These are phyloP conservation scores for Fusarium caatingaense DNA, from an alignment of 2,329 filamentous ascomycete species.

Conservation along the genomic window DNA sequence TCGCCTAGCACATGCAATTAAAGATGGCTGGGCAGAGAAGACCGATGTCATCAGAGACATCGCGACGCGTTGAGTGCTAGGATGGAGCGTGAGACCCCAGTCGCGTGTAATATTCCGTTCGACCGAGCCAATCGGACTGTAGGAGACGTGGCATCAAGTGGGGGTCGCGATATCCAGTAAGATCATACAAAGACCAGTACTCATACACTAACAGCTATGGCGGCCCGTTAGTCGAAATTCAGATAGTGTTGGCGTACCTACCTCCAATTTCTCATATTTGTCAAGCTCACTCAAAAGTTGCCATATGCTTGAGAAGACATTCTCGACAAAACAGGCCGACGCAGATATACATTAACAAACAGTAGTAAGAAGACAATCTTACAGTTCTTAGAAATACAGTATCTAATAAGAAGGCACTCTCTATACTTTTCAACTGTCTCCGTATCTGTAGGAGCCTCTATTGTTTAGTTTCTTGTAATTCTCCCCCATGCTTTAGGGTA, in stretches of 20 bases:
- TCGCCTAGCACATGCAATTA: neutral
- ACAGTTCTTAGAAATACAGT: neutral
- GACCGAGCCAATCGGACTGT: neutral
- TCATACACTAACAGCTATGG: neutral
- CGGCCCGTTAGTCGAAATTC: rapidly evolving
- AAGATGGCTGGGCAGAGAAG: neutral
- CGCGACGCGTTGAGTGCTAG: neutral
- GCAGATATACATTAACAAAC: neutral
- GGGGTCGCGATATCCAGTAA: rapidly evolving
- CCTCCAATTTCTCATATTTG: rapidly evolving
- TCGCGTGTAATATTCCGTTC: rapidly evolving
- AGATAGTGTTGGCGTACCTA: neutral
- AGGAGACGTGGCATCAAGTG: rapidly evolving
- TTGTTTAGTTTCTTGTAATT: neutral
- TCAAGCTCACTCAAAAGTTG: neutral
- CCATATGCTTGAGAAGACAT: rapidly evolving
- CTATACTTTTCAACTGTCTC: neutral
- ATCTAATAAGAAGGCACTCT: neutral
- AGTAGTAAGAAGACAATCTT: rapidly evolving
- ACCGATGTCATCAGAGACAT: neutral
- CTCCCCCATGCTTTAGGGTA: neutral
- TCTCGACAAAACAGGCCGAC: rapidly evolving
- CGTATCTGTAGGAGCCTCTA: rapidly evolving
- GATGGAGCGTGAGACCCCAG: too few relatives aligned
- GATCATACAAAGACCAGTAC: rapidly evolving